Evolutionary conservation across 192 early-diverging fungal genomes (phyloP).

Genomic region (Neocallimastix lanati): DNA sequence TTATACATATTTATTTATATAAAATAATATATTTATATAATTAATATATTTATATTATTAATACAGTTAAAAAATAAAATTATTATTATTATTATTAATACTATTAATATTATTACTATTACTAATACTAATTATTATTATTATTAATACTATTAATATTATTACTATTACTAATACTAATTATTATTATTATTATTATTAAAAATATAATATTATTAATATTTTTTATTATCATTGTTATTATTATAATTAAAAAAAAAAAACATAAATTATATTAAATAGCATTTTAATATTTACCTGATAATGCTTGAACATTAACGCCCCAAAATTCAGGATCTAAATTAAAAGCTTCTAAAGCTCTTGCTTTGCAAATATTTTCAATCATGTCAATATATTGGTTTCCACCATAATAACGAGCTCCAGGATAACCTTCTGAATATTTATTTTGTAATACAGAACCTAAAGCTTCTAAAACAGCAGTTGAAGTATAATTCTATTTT

Average conservation of each 20-base stretch:
- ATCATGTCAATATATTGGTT: slow-evolving; percentile 95
- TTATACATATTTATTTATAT: no score
- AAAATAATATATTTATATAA: no score
- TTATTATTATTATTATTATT: no score
- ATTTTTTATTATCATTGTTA: no score
- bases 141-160: no score
- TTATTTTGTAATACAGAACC: slow-evolving; percentile 99
- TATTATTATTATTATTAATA: no score
- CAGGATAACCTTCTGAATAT: slow-evolving; percentile 95
- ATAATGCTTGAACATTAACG: slow-evolving; percentile 92
- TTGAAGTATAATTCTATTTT: slow-evolving; percentile 84
- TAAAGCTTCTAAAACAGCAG: slow-evolving; percentile 84
- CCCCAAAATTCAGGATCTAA: slow-evolving; percentile 78
- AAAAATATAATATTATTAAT: no score
- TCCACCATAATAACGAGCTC: slow-evolving; percentile 96
- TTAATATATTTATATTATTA: no score
- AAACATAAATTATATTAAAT: neutral
- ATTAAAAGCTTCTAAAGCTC: slow-evolving; percentile 84
- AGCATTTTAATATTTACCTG: slow-evolving; percentile 20
- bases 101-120: no score
- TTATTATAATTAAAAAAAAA: no score
- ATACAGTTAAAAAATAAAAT: no score
- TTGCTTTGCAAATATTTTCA: slow-evolving; percentile 80
- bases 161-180: no score
- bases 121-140: neutral